These are phyloP conservation scores for Castanea crenata DNA, from an alignment of 306 rosid species.

Conservation along the genomic window DNA sequence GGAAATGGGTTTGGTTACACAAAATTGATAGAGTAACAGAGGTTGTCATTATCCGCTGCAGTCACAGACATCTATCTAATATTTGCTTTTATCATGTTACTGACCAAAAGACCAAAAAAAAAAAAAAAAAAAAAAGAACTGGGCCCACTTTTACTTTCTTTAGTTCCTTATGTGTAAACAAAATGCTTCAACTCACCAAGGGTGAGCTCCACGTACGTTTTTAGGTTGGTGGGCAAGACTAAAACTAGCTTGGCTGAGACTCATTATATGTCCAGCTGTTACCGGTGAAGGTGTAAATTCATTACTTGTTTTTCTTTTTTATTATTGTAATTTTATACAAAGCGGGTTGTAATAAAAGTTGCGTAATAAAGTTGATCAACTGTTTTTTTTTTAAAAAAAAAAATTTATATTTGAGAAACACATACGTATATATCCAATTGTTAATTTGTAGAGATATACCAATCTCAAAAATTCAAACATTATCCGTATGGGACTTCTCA, in stretches of 20 bases:
- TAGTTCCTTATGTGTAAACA: not conserved
- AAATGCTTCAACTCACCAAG: not conserved
- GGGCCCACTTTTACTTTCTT: not conserved
- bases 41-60: slow-evolving; percentile 16
- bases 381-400: too few relatives aligned
- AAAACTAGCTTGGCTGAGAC: rapidly evolving
- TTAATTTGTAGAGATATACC: not conserved
- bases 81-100: not conserved
- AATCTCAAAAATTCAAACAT: not conserved
- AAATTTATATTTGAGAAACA: too few relatives aligned
- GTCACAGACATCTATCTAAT: slow-evolving; percentile 20
- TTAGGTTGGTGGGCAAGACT: not conserved
- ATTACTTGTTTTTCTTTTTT: too few relatives aligned
- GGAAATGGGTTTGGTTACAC: not conserved
- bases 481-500: not conserved
- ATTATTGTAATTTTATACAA: rapidly evolving
- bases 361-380: too few relatives aligned
- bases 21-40: slow-evolving; percentile 12
- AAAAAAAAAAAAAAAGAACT: too few relatives aligned
- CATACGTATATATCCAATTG: too few relatives aligned
- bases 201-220: slow-evolving; percentile 7
- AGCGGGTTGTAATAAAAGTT: too few relatives aligned
- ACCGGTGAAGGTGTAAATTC: rapidly evolving
- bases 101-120: not conserved
- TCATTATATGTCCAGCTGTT: rapidly evolving